A percentile compares a stretch with the other conserved stretches of the same genome.
Conservation (phyloP, 306 rosid genomes). For the Gynostemma pentaphyllum region DNA sequence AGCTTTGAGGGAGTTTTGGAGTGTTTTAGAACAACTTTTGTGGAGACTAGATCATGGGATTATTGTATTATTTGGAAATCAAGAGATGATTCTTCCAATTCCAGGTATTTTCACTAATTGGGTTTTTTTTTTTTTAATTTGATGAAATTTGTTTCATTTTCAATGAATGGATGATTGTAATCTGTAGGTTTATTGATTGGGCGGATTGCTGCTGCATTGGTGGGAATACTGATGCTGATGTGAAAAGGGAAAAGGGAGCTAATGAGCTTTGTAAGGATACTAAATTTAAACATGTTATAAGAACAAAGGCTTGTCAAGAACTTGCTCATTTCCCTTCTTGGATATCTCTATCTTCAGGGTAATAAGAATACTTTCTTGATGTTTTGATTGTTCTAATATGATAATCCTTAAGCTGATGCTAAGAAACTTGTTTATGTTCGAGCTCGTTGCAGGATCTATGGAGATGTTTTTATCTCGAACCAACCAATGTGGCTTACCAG, state of each 20-base stretch:
- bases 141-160: background rate
- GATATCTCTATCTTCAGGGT: conserved; percentile 30
- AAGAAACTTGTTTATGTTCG: background rate
- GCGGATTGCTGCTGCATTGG: conserved; percentile 73
- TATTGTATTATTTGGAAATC: conserved; percentile 61
- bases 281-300: conserved; percentile 33
- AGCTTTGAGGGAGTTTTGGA: conserved; percentile 23
- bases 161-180: background rate
- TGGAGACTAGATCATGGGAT: conserved; percentile 48
- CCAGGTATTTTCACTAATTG: conserved; percentile 18
- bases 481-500: conserved; percentile 55
- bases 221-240: conserved; percentile 10
- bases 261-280: conserved; percentile 40
- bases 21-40: conserved; percentile 49
- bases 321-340: conserved; percentile 52
- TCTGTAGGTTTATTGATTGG: conserved; percentile 56
- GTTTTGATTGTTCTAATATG: background rate
- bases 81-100: conserved; percentile 62
- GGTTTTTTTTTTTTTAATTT: background rate
- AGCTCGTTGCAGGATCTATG: conserved; percentile 38
- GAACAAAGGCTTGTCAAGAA: conserved; percentile 59
- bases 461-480: conserved; percentile 63
- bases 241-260: conserved; percentile 29
- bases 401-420: background rate
- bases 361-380: conserved; percentile 39